Evolutionary conservation across 345 rosid genomes (phyloP).

Genomic region (Sisymbrium altissimum): DNA sequence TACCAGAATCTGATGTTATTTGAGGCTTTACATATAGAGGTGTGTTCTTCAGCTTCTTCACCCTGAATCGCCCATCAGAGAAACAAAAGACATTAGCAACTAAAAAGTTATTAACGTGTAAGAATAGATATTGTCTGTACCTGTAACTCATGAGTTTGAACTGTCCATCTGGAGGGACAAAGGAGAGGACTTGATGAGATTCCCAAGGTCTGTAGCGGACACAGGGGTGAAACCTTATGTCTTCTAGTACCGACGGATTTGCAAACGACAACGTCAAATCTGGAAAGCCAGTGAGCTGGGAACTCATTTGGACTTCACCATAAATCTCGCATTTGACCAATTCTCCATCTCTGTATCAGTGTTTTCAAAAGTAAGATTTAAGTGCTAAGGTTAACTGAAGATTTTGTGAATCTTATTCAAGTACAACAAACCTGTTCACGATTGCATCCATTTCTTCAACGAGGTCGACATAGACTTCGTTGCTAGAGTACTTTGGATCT

Average conservation of each 20-base stretch:
- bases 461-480: conserved; percentile 88
- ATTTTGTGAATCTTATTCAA: background rate
- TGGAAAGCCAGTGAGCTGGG: conserved; percentile 89
- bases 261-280: conserved; percentile 86
- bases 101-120: conserved; percentile 55
- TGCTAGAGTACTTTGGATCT: conserved; percentile 78
- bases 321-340: conserved; percentile 49
- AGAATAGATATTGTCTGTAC: conserved; percentile 19
- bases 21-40: conserved; percentile 93
- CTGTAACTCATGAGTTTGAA: conserved; percentile 99
- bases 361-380: background rate
- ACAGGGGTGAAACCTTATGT: conserved; percentile 85
- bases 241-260: conserved; percentile 76
- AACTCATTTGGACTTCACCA: conserved; percentile 87
- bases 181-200: conserved; percentile 83
- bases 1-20: conserved; percentile 69
- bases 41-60: conserved; percentile 75
- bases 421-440: conserved; percentile 59
- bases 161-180: conserved; percentile 96
- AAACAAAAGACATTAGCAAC: background rate
- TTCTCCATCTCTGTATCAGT: conserved; percentile 37
- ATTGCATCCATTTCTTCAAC: conserved; percentile 95
- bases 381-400: background rate
- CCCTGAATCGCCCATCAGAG: conserved; percentile 40
- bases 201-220: conserved; percentile 98